Base-by-base conservation (phyloP, 2,329 filamentous ascomycete genomes). In the Fusarium praegraminearum region DNA sequence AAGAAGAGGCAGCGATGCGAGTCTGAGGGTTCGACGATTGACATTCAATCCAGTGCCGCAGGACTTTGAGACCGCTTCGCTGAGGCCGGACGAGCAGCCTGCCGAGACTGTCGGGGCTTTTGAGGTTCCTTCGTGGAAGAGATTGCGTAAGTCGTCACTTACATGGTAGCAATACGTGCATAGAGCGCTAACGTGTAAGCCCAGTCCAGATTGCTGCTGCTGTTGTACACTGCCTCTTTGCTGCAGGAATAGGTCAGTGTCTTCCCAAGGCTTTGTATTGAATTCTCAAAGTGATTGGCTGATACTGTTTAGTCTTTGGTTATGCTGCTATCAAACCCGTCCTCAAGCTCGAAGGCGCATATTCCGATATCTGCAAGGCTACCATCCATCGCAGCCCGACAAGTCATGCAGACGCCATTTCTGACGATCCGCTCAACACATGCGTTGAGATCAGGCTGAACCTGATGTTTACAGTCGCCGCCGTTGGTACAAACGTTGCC, bases 401-500 rank as follows among this genome's bases (percentile, higher is more conserved):
- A 7, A 44, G 61, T 22, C 35, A 63, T 18, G 9, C 32, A 24
- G 45, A 22, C n/a, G 35, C 40, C 45, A 45, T 73, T 38, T 76
- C 68, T 53, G 74, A 70, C 18, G 62, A 73, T 24, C 55, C 67
- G 5, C 62, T 62, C 22, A 71, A 74, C 78, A n/a, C 87, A 79
- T 76, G 80, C 84, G 61, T 87, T 44, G 77, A 79, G 61, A 87
- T 89, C 55, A 85, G 85, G 62, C 85, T 97, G 59, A 97, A 97
- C 78, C 83, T 97, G 71, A 97, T 97, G 92, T 97, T 97, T 83
- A 97, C 93, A 8, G 87, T 94, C 41, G 94, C 94, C 15, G 94
- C 93, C 16, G 93, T 97, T 12, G 91, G 88, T 9, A 97, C 94
- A 40, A 97, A 97, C 75, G 91, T 97, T 15, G 93, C 90, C 41